Conservation (phyloP, 805 yeast species). For the Scheffersomyces amazonensis region DNA sequence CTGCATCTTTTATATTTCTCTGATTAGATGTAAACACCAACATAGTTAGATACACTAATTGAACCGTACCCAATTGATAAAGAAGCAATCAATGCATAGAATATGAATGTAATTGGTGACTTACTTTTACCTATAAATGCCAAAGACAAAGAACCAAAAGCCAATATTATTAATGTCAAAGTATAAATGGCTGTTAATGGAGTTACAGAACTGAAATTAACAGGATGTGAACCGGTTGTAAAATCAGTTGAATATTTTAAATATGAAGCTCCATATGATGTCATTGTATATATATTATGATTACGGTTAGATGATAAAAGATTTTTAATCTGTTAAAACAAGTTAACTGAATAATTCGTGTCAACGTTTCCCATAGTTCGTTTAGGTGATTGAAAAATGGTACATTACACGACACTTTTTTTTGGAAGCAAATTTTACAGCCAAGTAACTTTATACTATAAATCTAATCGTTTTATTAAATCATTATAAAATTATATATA, state of each 20-base stretch:
- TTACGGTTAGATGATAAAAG: neutral
- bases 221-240: constrained; percentile 17
- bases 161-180: constrained; percentile 19
- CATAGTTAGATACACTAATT: constrained; percentile 36
- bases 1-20: too few relatives aligned
- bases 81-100: constrained; percentile 33
- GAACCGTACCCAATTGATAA: constrained; percentile 35
- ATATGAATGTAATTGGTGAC: constrained; percentile 19
- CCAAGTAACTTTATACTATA: too few relatives aligned
- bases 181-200: constrained; percentile 17
- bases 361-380: too few relatives aligned
- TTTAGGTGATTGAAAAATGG: too few relatives aligned
- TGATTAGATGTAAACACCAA: constrained; percentile 39
- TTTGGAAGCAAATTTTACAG: neutral
- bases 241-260: constrained; percentile 21
- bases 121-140: constrained; percentile 26
- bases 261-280: constrained; percentile 26
- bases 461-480: too few relatives aligned
- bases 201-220: constrained; percentile 16
- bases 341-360: too few relatives aligned
- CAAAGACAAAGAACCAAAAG: constrained; percentile 26
- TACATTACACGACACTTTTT: too few relatives aligned
- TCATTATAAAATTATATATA: too few relatives aligned
- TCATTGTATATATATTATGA: neutral
- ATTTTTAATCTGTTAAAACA: neutral